These are phyloP conservation scores for Cupressus sempervirens DNA, from an alignment of 75 land plant species.

Conservation along the genomic window DNA sequence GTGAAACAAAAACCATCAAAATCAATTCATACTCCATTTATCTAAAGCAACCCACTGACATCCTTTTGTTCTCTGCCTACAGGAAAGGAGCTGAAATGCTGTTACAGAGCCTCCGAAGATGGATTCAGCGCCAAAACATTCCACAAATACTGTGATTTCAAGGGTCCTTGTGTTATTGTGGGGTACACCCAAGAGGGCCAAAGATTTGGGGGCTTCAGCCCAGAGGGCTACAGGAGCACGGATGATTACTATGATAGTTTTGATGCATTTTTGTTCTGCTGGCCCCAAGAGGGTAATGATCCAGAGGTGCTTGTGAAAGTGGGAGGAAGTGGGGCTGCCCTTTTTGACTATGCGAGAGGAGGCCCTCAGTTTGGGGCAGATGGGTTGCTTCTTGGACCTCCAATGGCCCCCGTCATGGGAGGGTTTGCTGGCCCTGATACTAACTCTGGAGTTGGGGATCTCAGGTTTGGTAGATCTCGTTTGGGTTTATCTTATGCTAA, in stretches of 20 bases:
- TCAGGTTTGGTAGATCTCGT: conserved; percentile 73
- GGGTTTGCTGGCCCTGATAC: conserved; percentile 88
- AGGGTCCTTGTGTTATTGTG: conserved; percentile 80
- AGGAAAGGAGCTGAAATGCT: conserved; percentile 84
- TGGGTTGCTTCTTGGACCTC: conserved; percentile 84
- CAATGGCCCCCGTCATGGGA: conserved; percentile 85
- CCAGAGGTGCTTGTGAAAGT: conserved; percentile 59
- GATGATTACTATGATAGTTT: conserved; percentile 90
- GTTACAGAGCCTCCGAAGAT: conserved; percentile 65
- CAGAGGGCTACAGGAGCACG: conserved; percentile 85
- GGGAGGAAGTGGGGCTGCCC: conserved; percentile 87
- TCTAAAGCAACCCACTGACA: too few relatives aligned
- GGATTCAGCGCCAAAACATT: conserved; percentile 72
- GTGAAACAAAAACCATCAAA: conserved; percentile 9
- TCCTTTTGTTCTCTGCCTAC: not conserved
- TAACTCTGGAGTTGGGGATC: conserved; percentile 71
- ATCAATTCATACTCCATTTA: not conserved
- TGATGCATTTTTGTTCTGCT: conserved; percentile 88
- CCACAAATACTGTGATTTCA: conserved; percentile 73
- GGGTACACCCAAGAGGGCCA: conserved; percentile 58
- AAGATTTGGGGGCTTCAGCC: conserved; percentile 82
- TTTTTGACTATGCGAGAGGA: conserved; percentile 83
- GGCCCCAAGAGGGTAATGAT: conserved; percentile 23
- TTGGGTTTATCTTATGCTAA: conserved; percentile 80
- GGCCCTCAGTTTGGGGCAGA: conserved; percentile 95